A percentile compares a stretch with the other conserved stretches of the same genome.
phyloP scores from a whole-genome alignment of 176 grass and related monocot genomes.

The Phyllostachys edulis region DNA sequence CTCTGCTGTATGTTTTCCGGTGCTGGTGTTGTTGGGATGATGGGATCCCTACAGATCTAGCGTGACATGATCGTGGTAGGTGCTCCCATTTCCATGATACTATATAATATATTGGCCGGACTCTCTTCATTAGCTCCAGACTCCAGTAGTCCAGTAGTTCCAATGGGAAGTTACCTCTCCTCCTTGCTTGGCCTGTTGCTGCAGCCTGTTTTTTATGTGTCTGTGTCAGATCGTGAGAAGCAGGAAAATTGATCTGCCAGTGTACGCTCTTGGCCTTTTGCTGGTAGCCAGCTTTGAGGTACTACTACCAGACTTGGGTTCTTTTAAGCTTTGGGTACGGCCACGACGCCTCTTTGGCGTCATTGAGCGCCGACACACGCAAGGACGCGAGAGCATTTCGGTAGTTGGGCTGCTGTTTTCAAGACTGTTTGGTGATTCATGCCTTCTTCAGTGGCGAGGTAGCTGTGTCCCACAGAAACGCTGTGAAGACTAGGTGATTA shows the following conservation, averaged over 20 bases:
- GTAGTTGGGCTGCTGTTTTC: not conserved
- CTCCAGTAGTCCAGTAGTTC: no score
- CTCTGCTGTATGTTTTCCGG: not conserved
- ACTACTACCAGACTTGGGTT: not conserved
- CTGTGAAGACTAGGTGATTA: not conserved
- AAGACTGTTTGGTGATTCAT: not conserved
- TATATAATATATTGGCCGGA: not conserved
- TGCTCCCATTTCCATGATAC: not conserved
- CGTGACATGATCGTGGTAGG: slow-evolving; percentile 15
- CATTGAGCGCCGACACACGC: slow-evolving; percentile 19
- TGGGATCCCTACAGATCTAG: not conserved
- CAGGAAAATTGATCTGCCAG: not conserved
- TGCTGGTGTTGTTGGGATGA: not conserved
- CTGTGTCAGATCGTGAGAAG: not conserved
- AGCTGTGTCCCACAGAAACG: not conserved
- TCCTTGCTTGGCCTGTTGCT: not conserved
- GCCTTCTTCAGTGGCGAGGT: not conserved
- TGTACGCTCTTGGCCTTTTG: slow-evolving; percentile 22
- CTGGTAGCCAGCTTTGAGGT: slow-evolving; percentile 17
- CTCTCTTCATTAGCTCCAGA: not conserved
- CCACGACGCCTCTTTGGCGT: not conserved
- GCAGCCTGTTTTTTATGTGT: not conserved
- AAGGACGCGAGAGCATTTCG: not conserved
- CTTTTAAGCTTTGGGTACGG: not conserved
- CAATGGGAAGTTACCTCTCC: not conserved